Base-by-base conservation (phyloP, 2,329 filamentous ascomycete species). In the Pseudocercospora cruenta region DNA sequence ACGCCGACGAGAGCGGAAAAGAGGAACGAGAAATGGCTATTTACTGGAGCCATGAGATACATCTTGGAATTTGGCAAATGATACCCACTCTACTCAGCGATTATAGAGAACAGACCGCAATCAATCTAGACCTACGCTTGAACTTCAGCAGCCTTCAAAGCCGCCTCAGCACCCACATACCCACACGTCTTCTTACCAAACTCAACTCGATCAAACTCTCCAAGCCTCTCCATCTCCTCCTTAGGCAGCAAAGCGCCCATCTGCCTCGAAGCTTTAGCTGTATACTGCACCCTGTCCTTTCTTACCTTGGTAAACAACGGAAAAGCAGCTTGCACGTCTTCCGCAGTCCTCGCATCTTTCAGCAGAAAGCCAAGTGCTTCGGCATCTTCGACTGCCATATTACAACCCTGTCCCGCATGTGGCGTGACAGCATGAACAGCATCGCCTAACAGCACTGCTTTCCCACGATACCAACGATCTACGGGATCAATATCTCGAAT, bases 301-400 rank as follows among this genome's bases (percentile, higher is more conserved):
- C 63, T 22, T 0, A 68, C 28, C 12, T 54, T 59, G 14, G 62
- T 28, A 31, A 68, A 65, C 9, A 26, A 51, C 4, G 57, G 26
- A 7, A 65, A 26, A 1, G 59, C 53, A 7, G 22, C 45, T n/a
- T 63, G 51, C 1, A 68, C 31, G 31, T 63, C 55, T 2, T 58
- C 45, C 12, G 9, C 19, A 1, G 26, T 47, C 16, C 47, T 31
- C 9, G 54, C 66, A 22, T 60, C 47, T 53, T 22, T 19, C 14
- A 67, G 45, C 8, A 68, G 26, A 28, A 57, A 62, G 1, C 54
- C 63, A 19, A 65, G 26, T 2, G 66, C 66, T 22, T 68, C 66
- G 0, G 62, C 62, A 45, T 68, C 66, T 45, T 68, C 66, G 47
- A 68, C 58, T 6, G 57, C 66, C 16, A 64, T 31, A 47, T 63